Percentiles rank a stretch among this genome's conserved stretches.
phyloP scores from a whole-genome alignment of 352 stramenopile genomes.

The Pythium guiyangense region DNA sequence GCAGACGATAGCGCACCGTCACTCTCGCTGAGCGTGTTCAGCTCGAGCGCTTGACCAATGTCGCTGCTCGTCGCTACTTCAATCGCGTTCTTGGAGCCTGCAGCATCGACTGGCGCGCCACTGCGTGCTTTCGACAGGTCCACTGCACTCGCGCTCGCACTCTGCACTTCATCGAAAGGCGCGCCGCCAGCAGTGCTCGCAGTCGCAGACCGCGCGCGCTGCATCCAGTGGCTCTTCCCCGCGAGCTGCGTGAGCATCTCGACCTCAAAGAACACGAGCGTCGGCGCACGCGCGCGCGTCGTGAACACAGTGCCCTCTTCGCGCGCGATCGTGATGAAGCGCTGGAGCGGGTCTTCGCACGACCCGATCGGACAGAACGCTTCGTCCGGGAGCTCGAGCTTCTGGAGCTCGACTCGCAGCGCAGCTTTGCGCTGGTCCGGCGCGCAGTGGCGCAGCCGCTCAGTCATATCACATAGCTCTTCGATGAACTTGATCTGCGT shows the following conservation, averaged over 20 bases:
- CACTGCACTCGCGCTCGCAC: neutral
- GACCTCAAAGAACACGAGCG: conserved; percentile 84
- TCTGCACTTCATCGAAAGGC: neutral
- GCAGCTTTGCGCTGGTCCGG: conserved; percentile 55
- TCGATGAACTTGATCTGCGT: conserved; percentile 71
- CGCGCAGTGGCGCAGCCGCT: conserved; percentile 54
- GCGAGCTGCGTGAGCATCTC: conserved; percentile 32
- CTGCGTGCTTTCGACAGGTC: conserved; percentile 2
- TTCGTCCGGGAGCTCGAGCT: conserved; percentile 46
- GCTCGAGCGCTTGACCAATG: conserved; percentile 59
- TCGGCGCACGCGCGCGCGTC: conserved; percentile 80
- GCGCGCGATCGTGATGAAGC: conserved; percentile 56
- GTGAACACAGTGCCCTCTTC: conserved; percentile 83
- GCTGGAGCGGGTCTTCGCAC: conserved; percentile 55
- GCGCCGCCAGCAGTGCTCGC: neutral
- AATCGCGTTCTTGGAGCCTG: conserved; percentile 52
- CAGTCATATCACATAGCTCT: conserved; percentile 71
- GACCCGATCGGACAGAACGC: conserved; percentile 69
- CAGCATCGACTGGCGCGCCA: conserved; percentile 10
- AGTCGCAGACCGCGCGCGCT: conserved; percentile 36
- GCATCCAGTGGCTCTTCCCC: conserved; percentile 49
- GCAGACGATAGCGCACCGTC: conserved; percentile 17
- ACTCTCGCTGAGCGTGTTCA: conserved; percentile 46
- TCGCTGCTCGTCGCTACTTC: conserved; percentile 71
- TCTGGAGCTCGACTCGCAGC: conserved; percentile 52